Evolutionary conservation across 139 green algal species (phyloP).

Genomic region (Auxenochlorella protothecoides): DNA sequence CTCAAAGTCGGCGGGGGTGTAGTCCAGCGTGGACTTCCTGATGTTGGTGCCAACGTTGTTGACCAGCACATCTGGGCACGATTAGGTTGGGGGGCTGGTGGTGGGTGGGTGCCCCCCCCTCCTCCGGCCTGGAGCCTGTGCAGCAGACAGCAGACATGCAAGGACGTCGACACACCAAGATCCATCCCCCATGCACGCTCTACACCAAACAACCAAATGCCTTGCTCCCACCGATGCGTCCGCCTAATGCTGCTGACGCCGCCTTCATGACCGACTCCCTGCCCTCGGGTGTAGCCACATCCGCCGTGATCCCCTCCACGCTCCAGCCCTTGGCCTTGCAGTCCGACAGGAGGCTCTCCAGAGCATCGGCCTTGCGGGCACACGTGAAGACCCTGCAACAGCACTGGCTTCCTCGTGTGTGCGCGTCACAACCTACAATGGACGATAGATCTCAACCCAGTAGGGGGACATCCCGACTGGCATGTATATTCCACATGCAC

Average conservation of each 20-base stretch:
- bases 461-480: no score
- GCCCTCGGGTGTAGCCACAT: constrained; percentile 16
- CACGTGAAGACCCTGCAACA: constrained; percentile 41
- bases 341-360: constrained; percentile 19
- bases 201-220: no score
- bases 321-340: constrained; percentile 19
- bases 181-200: no score
- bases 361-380: constrained; percentile 20
- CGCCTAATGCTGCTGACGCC: constrained; percentile 5
- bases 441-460: no score
- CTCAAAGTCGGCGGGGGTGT: constrained; percentile 54
- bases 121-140: no score
- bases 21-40: constrained; percentile 45
- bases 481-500: no score
- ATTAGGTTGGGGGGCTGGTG: background rate
- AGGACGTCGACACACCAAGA: no score
- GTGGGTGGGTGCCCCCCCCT: background rate
- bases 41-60: constrained; percentile 77
- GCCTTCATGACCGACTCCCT: constrained; percentile 18
- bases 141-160: no score
- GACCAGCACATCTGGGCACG: constrained; percentile 2
- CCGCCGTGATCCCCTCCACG: constrained; percentile 22
- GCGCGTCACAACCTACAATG: no score
- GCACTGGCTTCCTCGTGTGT: background rate
- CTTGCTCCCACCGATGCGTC: background rate